These are phyloP conservation scores for Candida caryicola DNA, from an alignment of 805 yeast genomes.

Conservation along the genomic window DNA sequence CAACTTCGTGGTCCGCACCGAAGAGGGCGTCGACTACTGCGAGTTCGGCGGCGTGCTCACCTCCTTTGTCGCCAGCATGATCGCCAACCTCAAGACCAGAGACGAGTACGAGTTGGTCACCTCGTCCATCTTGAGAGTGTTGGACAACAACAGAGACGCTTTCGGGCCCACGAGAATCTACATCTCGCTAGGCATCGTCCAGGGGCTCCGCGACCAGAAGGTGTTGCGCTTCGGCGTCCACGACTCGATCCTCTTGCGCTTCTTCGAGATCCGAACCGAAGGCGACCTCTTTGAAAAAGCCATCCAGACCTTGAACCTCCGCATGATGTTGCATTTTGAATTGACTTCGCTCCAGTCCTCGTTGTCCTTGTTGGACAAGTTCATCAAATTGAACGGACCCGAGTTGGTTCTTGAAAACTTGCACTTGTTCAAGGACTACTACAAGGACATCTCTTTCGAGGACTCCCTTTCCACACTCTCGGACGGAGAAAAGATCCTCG, in stretches of 20 bases:
- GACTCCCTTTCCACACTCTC: not conserved
- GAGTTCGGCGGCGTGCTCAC: conserved; percentile 54
- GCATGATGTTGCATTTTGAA: conserved; percentile 41
- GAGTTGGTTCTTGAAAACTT: conserved; percentile 19
- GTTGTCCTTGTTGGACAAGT: conserved; percentile 27
- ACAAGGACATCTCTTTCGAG: conserved; percentile 3
- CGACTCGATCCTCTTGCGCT: conserved; percentile 21
- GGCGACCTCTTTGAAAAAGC: conserved; percentile 52
- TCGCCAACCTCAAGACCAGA: conserved; percentile 24
- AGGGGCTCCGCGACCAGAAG: conserved; percentile 42
- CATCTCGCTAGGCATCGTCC: conserved; percentile 51
- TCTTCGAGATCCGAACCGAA: conserved; percentile 41
- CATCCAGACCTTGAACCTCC: conserved; percentile 51
- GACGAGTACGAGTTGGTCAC: conserved; percentile 24
- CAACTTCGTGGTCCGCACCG: conserved; percentile 47
- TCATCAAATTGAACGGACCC: conserved; percentile 41
- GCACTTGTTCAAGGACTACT: conserved; percentile 12
- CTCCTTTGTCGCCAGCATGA: conserved; percentile 41
- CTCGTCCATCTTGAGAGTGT: conserved; percentile 36
- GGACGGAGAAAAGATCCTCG: conserved; percentile 5
- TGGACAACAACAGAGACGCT: conserved; percentile 47
- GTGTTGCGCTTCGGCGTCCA: conserved; percentile 27
- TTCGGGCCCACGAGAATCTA: conserved; percentile 74
- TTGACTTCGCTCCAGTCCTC: conserved; percentile 18
- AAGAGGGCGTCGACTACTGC: conserved; percentile 41